Conservation (phyloP, 345 rosid species). For the Aethionema arabicum region DNA sequence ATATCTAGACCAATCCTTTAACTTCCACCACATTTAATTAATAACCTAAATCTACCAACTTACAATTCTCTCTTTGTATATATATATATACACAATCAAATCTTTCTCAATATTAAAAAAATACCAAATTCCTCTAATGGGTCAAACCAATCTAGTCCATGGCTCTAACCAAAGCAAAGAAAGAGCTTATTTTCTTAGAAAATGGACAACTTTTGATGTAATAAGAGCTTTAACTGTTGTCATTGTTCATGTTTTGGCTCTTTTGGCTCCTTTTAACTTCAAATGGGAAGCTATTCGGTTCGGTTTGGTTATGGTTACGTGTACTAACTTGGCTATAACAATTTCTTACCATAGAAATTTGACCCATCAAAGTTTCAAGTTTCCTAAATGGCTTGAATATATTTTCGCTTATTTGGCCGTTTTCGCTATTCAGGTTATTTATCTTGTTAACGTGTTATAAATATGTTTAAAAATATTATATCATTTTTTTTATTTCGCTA, state of each 20-base stretch:
- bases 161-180: slow-evolving; percentile 22
- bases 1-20: too few relatives aligned
- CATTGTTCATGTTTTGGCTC: slow-evolving; percentile 54
- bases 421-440: slow-evolving; percentile 67
- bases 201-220: slow-evolving; percentile 60
- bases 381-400: slow-evolving; percentile 88
- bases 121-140: slow-evolving; percentile 2
- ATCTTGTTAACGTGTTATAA: not conserved
- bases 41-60: too few relatives aligned
- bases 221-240: slow-evolving; percentile 44
- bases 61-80: too few relatives aligned
- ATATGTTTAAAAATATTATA: not conserved
- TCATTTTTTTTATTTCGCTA: too few relatives aligned
- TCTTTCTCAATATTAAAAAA: not conserved
- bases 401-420: slow-evolving; percentile 68
- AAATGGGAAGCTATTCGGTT: slow-evolving; percentile 67
- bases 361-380: slow-evolving; percentile 69
- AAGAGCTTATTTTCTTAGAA: slow-evolving; percentile 40
- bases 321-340: slow-evolving; percentile 62
- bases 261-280: slow-evolving; percentile 68
- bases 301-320: slow-evolving; percentile 43
- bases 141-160: slow-evolving; percentile 20
- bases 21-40: too few relatives aligned
- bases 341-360: slow-evolving; percentile 68
- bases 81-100: too few relatives aligned